These are phyloP conservation scores for Phytophthora fragariae DNA, from an alignment of 352 stramenopile genomes.

Conservation along the genomic window DNA sequence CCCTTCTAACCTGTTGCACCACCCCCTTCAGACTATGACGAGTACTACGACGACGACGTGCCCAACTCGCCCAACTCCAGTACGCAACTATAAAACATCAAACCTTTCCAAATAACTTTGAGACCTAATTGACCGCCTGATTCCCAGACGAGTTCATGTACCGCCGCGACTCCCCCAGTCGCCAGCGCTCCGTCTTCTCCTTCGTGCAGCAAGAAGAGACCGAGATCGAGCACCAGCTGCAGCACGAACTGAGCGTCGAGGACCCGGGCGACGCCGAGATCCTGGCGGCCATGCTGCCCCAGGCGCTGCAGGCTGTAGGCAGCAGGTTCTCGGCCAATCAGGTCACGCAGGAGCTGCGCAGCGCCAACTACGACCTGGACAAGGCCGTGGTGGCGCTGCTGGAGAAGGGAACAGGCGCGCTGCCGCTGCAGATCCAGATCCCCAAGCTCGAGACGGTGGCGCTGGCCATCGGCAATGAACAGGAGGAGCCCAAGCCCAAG, in stretches of 20 bases:
- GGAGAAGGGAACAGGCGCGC: slow-evolving; percentile 66
- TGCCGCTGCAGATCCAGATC: slow-evolving; percentile 76
- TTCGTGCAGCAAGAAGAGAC: slow-evolving; percentile 70
- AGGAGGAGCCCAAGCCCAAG: slow-evolving; percentile 13
- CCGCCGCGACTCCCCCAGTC: slow-evolving; percentile 80
- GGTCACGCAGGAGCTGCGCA: slow-evolving; percentile 72
- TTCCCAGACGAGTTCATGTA: slow-evolving; percentile 83
- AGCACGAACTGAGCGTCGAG: slow-evolving; percentile 20
- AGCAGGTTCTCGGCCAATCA: slow-evolving; percentile 64
- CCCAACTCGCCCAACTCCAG: slow-evolving; percentile 69
- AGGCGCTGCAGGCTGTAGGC: slow-evolving; percentile 62
- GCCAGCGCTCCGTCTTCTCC: slow-evolving; percentile 78
- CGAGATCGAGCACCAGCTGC: background rate
- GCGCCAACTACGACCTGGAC: slow-evolving; percentile 83
- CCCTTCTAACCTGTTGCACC: background rate
- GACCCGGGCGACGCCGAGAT: slow-evolving; percentile 63
- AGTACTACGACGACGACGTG: slow-evolving; percentile 72
- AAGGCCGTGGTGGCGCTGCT: slow-evolving; percentile 76
- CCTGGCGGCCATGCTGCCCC: slow-evolving; percentile 61
- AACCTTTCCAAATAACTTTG: no score
- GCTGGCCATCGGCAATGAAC: slow-evolving; percentile 52
- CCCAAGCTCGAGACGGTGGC: slow-evolving; percentile 70
- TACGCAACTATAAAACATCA: slow-evolving; percentile 12
- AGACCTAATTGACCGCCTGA: background rate
- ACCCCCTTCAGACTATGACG: slow-evolving; percentile 64